phyloP scores from a whole-genome alignment of 2,329 filamentous ascomycete genomes.

The Hyphodiscus sp. region DNA sequence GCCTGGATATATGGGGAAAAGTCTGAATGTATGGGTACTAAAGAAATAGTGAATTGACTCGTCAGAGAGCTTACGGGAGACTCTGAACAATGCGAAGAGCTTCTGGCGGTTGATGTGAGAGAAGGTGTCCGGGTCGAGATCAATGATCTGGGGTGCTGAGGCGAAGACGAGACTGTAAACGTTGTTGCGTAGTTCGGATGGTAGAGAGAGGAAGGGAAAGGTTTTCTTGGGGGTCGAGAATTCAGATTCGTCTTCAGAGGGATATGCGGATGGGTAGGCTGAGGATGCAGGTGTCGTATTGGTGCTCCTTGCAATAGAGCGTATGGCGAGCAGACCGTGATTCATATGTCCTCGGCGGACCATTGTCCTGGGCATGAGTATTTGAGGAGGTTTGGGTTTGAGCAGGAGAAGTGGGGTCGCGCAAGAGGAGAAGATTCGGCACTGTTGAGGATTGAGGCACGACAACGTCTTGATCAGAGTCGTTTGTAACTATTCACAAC shows the following conservation, averaged over 20 bases:
- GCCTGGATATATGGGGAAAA: slow-evolving; percentile 60
- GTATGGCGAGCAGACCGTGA: slow-evolving; percentile 2
- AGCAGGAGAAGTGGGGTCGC: neutral
- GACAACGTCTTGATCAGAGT: slow-evolving; percentile 1
- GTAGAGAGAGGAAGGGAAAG: slow-evolving; percentile 62
- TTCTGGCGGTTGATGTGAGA: slow-evolving; percentile 50
- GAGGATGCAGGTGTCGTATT: slow-evolving; percentile 14
- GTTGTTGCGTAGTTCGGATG: slow-evolving; percentile 61
- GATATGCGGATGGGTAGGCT: slow-evolving; percentile 20
- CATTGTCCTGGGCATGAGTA: neutral
- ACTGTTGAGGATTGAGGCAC: neutral
- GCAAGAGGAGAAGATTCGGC: neutral
- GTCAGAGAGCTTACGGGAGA: slow-evolving; percentile 52
- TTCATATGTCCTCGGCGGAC: slow-evolving; percentile 1
- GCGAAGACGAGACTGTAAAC: slow-evolving; percentile 61
- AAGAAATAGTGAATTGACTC: slow-evolving; percentile 64
- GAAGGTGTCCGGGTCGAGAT: slow-evolving; percentile 62
- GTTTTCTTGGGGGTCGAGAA: slow-evolving; percentile 26
- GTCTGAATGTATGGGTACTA: slow-evolving; percentile 52
- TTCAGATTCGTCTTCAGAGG: slow-evolving; percentile 22
- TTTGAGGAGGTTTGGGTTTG: neutral
- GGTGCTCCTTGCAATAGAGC: slow-evolving; percentile 4
- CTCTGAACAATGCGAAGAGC: slow-evolving; percentile 51
- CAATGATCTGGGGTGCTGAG: slow-evolving; percentile 47
- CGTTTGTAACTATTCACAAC: slow-evolving; percentile 15